These are phyloP conservation scores for Iodosphaeria phyllophila DNA, from an alignment of 2,329 filamentous ascomycete genomes.

Conservation along the genomic window DNA sequence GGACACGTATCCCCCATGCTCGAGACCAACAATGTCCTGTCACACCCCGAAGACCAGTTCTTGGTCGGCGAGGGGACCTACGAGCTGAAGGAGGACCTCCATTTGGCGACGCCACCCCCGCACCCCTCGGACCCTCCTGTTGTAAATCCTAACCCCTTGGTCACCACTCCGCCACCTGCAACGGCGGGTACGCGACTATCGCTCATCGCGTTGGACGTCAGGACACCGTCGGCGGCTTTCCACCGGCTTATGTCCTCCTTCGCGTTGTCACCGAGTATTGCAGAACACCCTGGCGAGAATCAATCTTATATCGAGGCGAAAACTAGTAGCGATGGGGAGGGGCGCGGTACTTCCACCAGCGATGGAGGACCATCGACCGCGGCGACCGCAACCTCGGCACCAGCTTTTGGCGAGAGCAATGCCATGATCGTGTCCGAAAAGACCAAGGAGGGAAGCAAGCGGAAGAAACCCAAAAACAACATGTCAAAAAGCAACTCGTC, in stretches of 20 bases:
- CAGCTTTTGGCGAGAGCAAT: conserved; percentile 77
- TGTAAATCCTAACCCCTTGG: conserved; percentile 76
- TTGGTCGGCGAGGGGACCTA: conserved; percentile 92
- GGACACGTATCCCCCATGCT: conserved; percentile 57
- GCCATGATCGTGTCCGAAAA: conserved; percentile 44
- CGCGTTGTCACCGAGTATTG: conserved; percentile 33
- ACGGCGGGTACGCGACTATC: conserved; percentile 73
- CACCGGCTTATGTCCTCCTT: conserved; percentile 34
- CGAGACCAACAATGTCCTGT: conserved; percentile 84
- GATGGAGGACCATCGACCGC: conserved; percentile 22
- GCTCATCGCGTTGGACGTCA: conserved; percentile 51
- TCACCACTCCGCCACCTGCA: conserved; percentile 69
- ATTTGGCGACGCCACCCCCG: conserved; percentile 82
- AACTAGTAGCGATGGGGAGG: conserved; percentile 35
- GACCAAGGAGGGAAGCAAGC: conserved; percentile 59
- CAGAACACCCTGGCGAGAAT: conserved; percentile 41
- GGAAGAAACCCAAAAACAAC: conserved; percentile 91
- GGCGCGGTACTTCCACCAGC: conserved; percentile 31
- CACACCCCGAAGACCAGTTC: conserved; percentile 74
- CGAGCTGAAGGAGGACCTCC: conserved; percentile 72
- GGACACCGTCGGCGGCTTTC: conserved; percentile 30
- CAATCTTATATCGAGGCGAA: conserved; percentile 41
- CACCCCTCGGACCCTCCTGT: conserved; percentile 86
- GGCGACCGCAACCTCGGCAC: conserved; percentile 25
- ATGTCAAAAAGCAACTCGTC: conserved; percentile 98